Evolutionary conservation across 1,139 yeast species (phyloP), one percentile per base, ranked within the genome.

Genomic region (Pichia sp.): DNA sequence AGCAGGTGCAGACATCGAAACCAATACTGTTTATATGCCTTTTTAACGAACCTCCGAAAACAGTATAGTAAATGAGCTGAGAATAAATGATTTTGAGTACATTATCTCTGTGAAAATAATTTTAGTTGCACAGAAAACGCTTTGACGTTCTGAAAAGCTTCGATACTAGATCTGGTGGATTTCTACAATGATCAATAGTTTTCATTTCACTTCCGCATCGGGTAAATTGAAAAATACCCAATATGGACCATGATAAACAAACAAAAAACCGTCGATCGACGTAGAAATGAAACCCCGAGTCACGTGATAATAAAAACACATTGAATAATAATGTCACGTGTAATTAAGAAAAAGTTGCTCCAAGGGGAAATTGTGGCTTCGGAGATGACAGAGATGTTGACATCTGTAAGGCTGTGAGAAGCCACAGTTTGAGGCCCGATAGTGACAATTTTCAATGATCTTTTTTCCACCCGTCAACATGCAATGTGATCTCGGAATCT

Each of bases 301-400:
- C 45, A 42, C 45, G 45, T 42, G 45, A 10, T 16, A 10, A 23
- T 2, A n/a, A 34, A 34, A 7, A 5, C 3, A 34, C 37, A 13
- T 5, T 8, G 7, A 13, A 34, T n/a, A 13, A 34, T 13, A 34
- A 34, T 39, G n/a, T 39, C 42, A 39, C 42, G 42, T 39, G 42
- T 22, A 37, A 36, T 9, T 39, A 39, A 19, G 12, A 21, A 4
- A 12, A 22, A 2, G 9, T n/a, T 21, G 25, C 47, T 19, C 6
- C 4, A 44, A 26, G 31, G 4, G 47, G 47, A 34, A 44, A 44
- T n/a, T 44, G 47, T 44, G 47, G 47, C 47, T 18, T 25, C 34
- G 36, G 4, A 34, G 37, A 34, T 16, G 7, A n/a, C 8, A 13
- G n/a, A 13, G 13, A 3, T 18, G 4, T 34, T 34, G 37, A 34